Evolutionary conservation across 2,329 filamentous ascomycete species (phyloP), one percentile per base, ranked within the genome.

Genomic region (Penicillium sp.): DNA sequence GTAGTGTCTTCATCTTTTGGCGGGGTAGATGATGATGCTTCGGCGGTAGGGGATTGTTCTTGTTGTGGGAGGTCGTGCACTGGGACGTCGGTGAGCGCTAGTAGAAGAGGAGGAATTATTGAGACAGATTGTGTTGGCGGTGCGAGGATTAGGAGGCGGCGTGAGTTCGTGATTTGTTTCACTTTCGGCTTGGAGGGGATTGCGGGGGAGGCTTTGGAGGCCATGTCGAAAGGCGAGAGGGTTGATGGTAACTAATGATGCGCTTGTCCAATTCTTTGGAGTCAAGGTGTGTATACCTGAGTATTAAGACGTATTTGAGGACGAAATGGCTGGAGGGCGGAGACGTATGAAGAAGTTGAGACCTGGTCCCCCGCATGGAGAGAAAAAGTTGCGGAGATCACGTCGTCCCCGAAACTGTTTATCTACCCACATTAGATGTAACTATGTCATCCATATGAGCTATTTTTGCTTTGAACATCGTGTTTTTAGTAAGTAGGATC

Each of bases 81-180:
- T 0, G 69, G 60, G 7, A 67, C 64, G 2, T 73, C 75, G 4
- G 75, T 78, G 5, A 78, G 59, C 29, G 68, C 63, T 47, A 73
- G 66, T 1, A 78, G 65, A 48, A 78, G 67, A 10, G 70, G 64
- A 1, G 76, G 75, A 43, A 78, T 71, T 45, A 69, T 72, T 4
- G 68, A 26, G 24, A 65, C 63, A 6, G 74, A 74, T 58, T 77
- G 71, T 10, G 67, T 60, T 6, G 68, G 65, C 19, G 76, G 74
- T 6, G 75, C 68, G 49, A 78, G 70, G 48, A 78, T 73, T 59
- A 78, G 67, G 49, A 78, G 73, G 16, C 75, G 75, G 53, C 74
- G 74, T n/a, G 76, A 72, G 54, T 74, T 76, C 53, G 66, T 52
- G 59, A 77, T 74, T 48, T 54, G 59, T 53, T 67, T 65, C 48